Evolutionary conservation across 768 basidiomycete species (phyloP).

Genomic region (Pleurotus giganteus): DNA sequence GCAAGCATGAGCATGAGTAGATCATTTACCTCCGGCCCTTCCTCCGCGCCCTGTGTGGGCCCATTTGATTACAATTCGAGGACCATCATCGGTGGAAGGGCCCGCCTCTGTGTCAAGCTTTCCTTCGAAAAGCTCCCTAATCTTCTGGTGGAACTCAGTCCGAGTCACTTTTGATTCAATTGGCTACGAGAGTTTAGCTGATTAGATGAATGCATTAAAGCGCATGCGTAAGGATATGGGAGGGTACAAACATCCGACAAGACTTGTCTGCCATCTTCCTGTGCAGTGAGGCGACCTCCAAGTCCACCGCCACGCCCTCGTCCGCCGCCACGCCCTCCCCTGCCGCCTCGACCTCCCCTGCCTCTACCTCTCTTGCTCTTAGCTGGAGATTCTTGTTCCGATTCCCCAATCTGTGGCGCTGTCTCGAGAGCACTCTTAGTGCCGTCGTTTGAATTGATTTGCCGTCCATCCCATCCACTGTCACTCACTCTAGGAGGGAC

Average conservation of each 20-base stretch:
- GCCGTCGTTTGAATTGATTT: constrained; percentile 25
- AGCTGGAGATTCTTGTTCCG: constrained; percentile 23
- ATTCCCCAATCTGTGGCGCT: constrained; percentile 14
- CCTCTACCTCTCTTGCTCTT: constrained; percentile 37
- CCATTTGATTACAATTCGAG: constrained; percentile 81
- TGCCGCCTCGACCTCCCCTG: constrained; percentile 28
- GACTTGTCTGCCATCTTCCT: constrained; percentile 72
- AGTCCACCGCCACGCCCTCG: constrained; percentile 48
- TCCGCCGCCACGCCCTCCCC: constrained; percentile 33
- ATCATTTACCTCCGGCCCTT: constrained; percentile 27
- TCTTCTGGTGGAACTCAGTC: constrained; percentile 75
- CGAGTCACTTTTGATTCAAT: constrained; percentile 80
- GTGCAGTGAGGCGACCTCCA: constrained; percentile 39
- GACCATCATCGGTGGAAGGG: constrained; percentile 61
- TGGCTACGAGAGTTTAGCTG: constrained; percentile 47
- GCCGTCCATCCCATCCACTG: constrained; percentile 66
- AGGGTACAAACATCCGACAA: constrained; percentile 70
- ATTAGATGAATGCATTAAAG: constrained; percentile 8
- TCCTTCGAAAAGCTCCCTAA: constrained; percentile 80
- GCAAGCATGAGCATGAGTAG: not conserved
- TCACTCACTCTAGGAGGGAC: constrained; percentile 75
- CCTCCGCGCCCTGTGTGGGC: constrained; percentile 46
- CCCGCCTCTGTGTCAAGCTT: constrained; percentile 86
- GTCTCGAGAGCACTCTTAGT: constrained; percentile 15
- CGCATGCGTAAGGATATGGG: constrained; percentile 12